A percentile compares a stretch with the other conserved stretches of the same genome.
Evolutionary conservation across 208 protist genomes (phyloP).

Genomic region (Leptomonas pyrrhocoris): DNA sequence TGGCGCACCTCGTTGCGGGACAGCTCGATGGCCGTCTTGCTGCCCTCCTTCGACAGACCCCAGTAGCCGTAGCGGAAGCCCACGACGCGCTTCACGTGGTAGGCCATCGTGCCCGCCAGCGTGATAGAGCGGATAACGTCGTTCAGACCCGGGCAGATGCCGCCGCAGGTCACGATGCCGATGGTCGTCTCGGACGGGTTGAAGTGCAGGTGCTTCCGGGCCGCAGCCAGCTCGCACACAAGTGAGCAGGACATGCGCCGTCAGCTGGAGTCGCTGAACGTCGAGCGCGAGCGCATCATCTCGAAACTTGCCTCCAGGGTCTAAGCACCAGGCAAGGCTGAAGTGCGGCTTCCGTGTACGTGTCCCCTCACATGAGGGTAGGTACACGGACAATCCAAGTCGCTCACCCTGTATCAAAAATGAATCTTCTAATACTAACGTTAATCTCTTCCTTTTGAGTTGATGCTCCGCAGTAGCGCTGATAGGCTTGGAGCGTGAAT

Average conservation of each 20-base stretch:
- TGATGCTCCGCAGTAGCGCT: background rate
- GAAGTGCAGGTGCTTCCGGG: slow-evolving; percentile 88
- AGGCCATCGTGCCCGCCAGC: slow-evolving; percentile 69
- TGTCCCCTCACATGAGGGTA: slow-evolving; percentile 9
- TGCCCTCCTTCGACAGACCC: slow-evolving; percentile 89
- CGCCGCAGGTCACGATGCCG: slow-evolving; percentile 95
- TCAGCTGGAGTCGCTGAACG: slow-evolving; percentile 70
- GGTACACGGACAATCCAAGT: background rate
- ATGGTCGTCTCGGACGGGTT: slow-evolving; percentile 86
- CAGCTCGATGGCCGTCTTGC: slow-evolving; percentile 87
- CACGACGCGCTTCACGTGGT: slow-evolving; percentile 92
- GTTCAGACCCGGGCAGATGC: slow-evolving; percentile 96
- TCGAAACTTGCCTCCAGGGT: slow-evolving; percentile 65
- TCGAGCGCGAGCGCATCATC: slow-evolving; percentile 70
- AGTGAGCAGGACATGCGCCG: slow-evolving; percentile 77
- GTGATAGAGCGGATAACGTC: slow-evolving; percentile 94
- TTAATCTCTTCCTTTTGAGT: background rate
- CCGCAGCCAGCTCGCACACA: slow-evolving; percentile 64
- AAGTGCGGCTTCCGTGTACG: background rate
- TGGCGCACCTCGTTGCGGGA: slow-evolving; percentile 74
- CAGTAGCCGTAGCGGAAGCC: slow-evolving; percentile 94
- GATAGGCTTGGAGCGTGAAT: too few relatives aligned
- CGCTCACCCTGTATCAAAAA: background rate
- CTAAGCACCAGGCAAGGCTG: slow-evolving; percentile 23
- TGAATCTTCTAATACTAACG: background rate